phyloP scores from a whole-genome alignment of 495 filamentous ascomycete species.

The Halenospora varia region DNA sequence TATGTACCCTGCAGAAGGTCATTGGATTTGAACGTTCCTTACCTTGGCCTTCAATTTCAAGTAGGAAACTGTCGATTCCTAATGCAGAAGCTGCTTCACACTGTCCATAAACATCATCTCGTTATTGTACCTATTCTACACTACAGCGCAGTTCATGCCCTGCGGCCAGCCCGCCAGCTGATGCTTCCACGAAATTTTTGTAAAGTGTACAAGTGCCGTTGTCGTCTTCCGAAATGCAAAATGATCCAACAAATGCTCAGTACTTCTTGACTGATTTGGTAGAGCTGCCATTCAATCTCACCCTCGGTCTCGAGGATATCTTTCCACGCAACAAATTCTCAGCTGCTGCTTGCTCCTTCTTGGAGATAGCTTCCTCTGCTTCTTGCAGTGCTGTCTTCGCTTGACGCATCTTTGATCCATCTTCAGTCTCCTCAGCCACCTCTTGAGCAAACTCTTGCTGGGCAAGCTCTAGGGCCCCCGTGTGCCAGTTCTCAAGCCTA shows the following conservation, averaged over 20 bases:
- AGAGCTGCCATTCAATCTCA: conserved; percentile 10
- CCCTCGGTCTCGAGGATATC: conserved; percentile 13
- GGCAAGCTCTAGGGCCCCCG: conserved; percentile 34
- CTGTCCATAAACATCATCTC: background rate
- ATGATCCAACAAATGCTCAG: background rate
- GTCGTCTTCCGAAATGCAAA: background rate
- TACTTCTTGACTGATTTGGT: conserved; percentile 17
- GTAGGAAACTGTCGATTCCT: background rate
- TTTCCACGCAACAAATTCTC: conserved; percentile 18
- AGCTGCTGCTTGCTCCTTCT: conserved; percentile 15
- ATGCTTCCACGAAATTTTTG: background rate
- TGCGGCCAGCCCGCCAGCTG: background rate
- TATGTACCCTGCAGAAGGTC: no score
- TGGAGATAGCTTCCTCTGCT: conserved; percentile 18
- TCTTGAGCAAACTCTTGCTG: conserved; percentile 17
- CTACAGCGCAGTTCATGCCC: background rate
- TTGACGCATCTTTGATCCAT: conserved; percentile 13
- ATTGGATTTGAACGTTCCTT: background rate
- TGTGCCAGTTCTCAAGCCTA: conserved; percentile 50
- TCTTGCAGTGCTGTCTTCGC: conserved; percentile 9
- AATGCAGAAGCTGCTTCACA: no score
- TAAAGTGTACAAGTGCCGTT: background rate
- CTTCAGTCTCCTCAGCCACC: conserved; percentile 14
- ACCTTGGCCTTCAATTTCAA: background rate
- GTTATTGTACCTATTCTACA: background rate